Evolutionary conservation across 352 stramenopile genomes (phyloP).

Genomic region (Thalassiosira mediterranea): DNA sequence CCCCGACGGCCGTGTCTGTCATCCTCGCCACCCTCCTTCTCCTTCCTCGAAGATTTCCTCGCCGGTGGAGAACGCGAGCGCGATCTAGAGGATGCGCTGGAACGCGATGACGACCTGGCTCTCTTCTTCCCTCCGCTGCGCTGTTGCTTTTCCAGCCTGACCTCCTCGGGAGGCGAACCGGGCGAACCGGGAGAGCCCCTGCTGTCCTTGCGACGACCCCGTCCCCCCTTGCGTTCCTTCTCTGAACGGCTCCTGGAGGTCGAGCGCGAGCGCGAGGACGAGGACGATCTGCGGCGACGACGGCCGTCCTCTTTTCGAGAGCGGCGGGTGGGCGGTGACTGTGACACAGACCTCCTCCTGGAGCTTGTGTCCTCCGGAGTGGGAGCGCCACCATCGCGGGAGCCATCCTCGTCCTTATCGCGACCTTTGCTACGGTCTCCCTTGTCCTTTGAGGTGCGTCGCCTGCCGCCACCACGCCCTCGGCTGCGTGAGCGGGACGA

Average conservation of each 20-base stretch:
- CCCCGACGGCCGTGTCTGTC: neutral
- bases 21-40: too few species aligned
- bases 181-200: neutral
- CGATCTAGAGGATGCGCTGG: slow-evolving; percentile 11
- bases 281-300: neutral
- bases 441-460: neutral
- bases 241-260: neutral
- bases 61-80: slow-evolving; percentile 5
- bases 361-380: slow-evolving; percentile 1
- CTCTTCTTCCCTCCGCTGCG: slow-evolving; percentile 11
- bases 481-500: too few species aligned
- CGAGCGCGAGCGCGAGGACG: slow-evolving; percentile 12
- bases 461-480: neutral
- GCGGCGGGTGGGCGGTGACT: slow-evolving; percentile 1
- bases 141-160: neutral
- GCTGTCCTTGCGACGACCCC: too few species aligned
- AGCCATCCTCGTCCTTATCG: neutral
- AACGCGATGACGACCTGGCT: slow-evolving; percentile 17
- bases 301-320: neutral
- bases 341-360: slow-evolving; percentile 8
- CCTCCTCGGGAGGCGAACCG: neutral
- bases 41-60: neutral
- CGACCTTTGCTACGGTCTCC: neutral
- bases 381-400: neutral
- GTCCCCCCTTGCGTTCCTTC: neutral